phyloP scores from a whole-genome alignment of 805 yeast species.

The Candida ortonii region DNA sequence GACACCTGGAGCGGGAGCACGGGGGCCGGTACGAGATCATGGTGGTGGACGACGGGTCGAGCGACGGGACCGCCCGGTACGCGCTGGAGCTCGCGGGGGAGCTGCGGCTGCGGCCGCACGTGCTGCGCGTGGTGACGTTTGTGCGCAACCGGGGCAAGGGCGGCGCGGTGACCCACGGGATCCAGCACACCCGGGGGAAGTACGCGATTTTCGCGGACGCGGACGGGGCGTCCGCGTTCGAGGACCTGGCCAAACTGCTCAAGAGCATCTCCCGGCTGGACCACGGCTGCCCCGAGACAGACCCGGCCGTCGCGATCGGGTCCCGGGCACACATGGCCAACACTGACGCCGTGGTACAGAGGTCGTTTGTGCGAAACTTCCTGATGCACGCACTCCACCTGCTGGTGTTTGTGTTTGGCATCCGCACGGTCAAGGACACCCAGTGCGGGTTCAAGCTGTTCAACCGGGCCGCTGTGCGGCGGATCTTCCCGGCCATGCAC shows the following conservation, averaged over 20 bases:
- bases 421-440: slow-evolving; percentile 82
- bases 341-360: slow-evolving; percentile 93
- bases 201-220: slow-evolving; percentile 91
- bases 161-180: slow-evolving; percentile 95
- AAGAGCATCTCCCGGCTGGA: slow-evolving; percentile 36
- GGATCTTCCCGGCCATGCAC: slow-evolving; percentile 85
- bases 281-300: slow-evolving; percentile 17
- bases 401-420: slow-evolving; percentile 84
- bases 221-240: slow-evolving; percentile 88
- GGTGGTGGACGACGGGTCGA: slow-evolving; percentile 89
- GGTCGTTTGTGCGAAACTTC: slow-evolving; percentile 83
- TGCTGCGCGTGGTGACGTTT: slow-evolving; percentile 67
- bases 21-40: slow-evolving; percentile 64
- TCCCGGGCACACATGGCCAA: slow-evolving; percentile 96
- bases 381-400: slow-evolving; percentile 91
- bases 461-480: slow-evolving; percentile 60
- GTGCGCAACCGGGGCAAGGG: slow-evolving; percentile 87
- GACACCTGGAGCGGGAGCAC: slow-evolving; percentile 38
- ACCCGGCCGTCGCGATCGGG: slow-evolving; percentile 75
- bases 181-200: slow-evolving; percentile 69
- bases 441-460: slow-evolving; percentile 97
- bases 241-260: slow-evolving; percentile 58
- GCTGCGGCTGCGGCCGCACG: slow-evolving; percentile 50
- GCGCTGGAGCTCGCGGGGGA: slow-evolving; percentile 62
- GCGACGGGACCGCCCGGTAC: slow-evolving; percentile 71